These are phyloP conservation scores for Vaccinium macrocarpon DNA, from an alignment of 148 eudicot species.

Conservation along the genomic window DNA sequence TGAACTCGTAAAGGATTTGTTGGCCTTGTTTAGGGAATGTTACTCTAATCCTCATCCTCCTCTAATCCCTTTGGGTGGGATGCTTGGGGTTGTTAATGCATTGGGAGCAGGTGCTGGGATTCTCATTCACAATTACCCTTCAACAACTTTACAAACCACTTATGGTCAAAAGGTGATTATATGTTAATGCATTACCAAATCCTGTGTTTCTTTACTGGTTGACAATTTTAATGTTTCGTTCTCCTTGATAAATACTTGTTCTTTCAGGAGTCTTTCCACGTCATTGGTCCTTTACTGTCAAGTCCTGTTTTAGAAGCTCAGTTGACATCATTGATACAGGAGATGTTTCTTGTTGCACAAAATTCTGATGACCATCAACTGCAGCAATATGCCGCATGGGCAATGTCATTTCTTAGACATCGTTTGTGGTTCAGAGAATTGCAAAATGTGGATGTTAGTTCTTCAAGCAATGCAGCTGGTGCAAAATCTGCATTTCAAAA, in stretches of 20 bases:
- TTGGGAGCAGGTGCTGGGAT: slow-evolving; percentile 87
- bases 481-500: slow-evolving; percentile 40
- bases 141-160: slow-evolving; percentile 25
- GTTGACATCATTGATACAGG: slow-evolving; percentile 56
- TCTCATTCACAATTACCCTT: slow-evolving; percentile 28
- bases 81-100: slow-evolving; percentile 83
- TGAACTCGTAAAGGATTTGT: slow-evolving; percentile 46
- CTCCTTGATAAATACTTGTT: slow-evolving; percentile 3
- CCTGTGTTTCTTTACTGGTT: neutral
- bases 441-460: slow-evolving; percentile 28
- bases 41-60: slow-evolving; percentile 67
- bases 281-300: slow-evolving; percentile 65
- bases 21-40: slow-evolving; percentile 46
- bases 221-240: neutral
- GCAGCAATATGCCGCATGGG: slow-evolving; percentile 84
- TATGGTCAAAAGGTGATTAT: slow-evolving; percentile 45
- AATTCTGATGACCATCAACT: slow-evolving; percentile 60
- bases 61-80: slow-evolving; percentile 77
- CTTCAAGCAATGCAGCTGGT: slow-evolving; percentile 26
- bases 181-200: slow-evolving; percentile 7
- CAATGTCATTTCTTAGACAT: slow-evolving; percentile 71
- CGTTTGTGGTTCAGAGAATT: slow-evolving; percentile 40
- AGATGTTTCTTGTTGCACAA: slow-evolving; percentile 84
- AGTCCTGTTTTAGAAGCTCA: slow-evolving; percentile 50
- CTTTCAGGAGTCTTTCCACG: slow-evolving; percentile 52